These are phyloP conservation scores for Entonaema liquescens DNA, from an alignment of 495 filamentous ascomycete genomes.

Conservation along the genomic window DNA sequence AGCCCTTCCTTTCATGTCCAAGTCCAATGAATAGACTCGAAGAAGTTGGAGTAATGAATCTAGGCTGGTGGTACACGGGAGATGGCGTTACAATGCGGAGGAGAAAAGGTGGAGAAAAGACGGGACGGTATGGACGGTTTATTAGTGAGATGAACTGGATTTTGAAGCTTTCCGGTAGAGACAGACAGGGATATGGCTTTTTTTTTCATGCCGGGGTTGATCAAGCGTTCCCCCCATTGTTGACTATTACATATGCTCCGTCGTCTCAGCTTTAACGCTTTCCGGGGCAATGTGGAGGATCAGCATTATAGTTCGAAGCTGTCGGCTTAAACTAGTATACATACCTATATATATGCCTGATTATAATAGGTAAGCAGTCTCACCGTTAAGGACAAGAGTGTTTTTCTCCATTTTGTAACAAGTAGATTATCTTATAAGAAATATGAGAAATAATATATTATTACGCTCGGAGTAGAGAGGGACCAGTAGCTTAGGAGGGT, in stretches of 20 bases:
- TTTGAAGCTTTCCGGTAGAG: constrained; percentile 29
- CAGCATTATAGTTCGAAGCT: background rate
- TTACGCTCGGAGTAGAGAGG: constrained; percentile 16
- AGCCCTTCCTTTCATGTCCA: constrained; percentile 14
- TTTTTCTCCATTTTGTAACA: constrained; percentile 13
- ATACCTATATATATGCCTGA: background rate
- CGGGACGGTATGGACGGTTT: constrained; percentile 31
- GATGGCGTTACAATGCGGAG: constrained; percentile 43
- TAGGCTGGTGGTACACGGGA: constrained; percentile 40
- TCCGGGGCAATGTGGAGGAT: constrained; percentile 21
- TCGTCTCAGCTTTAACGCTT: constrained; percentile 31
- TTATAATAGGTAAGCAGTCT: constrained; percentile 6
- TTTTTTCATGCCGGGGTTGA: constrained; percentile 32
- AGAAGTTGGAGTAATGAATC: constrained; percentile 38
- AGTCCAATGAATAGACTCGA: constrained; percentile 29
- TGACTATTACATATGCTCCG: constrained; percentile 23
- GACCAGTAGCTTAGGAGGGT: constrained; percentile 28
- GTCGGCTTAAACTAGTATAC: constrained; percentile 3
- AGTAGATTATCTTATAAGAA: constrained; percentile 3
- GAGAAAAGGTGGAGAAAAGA: constrained; percentile 33
- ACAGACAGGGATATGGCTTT: constrained; percentile 30
- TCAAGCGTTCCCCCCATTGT: constrained; percentile 18
- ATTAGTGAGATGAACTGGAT: constrained; percentile 26
- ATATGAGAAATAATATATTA: constrained; percentile 11
- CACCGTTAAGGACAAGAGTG: constrained; percentile 2